Base-by-base conservation (phyloP, 1,139 yeast species). In the Taiozyma onychis region DNA sequence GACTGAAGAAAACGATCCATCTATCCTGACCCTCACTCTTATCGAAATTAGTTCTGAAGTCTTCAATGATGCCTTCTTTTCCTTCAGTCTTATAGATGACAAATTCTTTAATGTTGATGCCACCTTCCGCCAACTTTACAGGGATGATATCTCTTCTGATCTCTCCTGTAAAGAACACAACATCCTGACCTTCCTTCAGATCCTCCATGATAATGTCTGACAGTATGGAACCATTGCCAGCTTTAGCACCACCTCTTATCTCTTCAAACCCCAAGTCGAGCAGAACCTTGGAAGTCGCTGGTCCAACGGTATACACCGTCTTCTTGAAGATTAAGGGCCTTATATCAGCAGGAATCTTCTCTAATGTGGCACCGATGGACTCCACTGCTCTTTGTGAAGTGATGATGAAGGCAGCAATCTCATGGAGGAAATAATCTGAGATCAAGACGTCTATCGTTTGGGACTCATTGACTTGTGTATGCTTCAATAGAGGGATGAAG, bases 361-460 rank as follows among this genome's bases (percentile, higher is more conserved):
- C 44, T 41, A 79, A 66, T 44, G 78, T 78, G 46, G 72, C 74
- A 47, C 75, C 74, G 16, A 86, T 68, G 35, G 91, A 85, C 60
- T 91, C 97, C 0, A 91, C 96, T 0, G 97, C 96, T 57, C 98
- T 69, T 64, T 91, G 97, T 4, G 96, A 86, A 0, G 98, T 90
- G n/a, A 93, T 81, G 11, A 93, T 85, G 43, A 88, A 67, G 1
- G 81, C 78, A 50, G 75, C 72, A 47, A 76, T 64, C 1, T 66
- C 59, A 4, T 58, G 41, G 10, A 76, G 53, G 57, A 81, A 83
- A 26, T 69, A 72, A 0, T 62, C 57, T 3, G 79, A 70, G 7
- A 59, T 61, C 10, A 88, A 66, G 53, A 74, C 75, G 0, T 57
- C 56, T 3, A 73, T 62, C 4, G 85, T 74, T 16, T 67, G 72